Base-by-base conservation (phyloP, 305 asterid species). In the Petunia hybrid region DNA sequence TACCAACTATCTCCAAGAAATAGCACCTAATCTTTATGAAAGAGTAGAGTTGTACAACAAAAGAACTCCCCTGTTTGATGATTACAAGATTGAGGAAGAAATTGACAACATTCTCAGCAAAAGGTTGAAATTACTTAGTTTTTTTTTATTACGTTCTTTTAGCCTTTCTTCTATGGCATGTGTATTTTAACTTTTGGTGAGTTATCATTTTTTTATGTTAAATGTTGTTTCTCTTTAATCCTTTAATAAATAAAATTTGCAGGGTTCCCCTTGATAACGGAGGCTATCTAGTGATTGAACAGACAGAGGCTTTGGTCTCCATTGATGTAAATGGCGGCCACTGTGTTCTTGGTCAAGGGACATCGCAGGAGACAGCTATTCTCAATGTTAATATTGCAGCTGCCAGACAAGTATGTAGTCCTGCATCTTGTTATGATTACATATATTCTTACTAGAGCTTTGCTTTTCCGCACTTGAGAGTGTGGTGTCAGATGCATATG, bases 241-340 rank as follows among this genome's bases (percentile, higher is more conserved):
- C 83, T 38, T 43, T 59, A 4, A 63, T 63, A 59, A 77, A 62
- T 82, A 60, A 59, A 75, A 51, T 82, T 75, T 82, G 41, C 89
- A 96, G 99, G 93, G 98, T 96, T 85, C 89, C 94, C 63, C 93
- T 96, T 81, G 92, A 85, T 85, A 94, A 96, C 80, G 99, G 99
- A 78, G 99, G 99, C 83, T 94, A 93, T 93, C 88, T 96, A 82
- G 98, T 96, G 83, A 94, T 96, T 83, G 99, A 96, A 88, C 99
- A 96, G 87, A 96, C 98, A 1, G 99, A 96, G 82, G 99, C 99
- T 60, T 80, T 97, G 81, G 97, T 97, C 79, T 97, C 99, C 77
- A 91, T 97, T 82, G 99, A 97, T 87, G 99, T 97, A 82, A 97
- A 97, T 87, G 98, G 99, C 66, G 99, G 98, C 22, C 98, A 92